These are phyloP conservation scores for Neoascochyta sp. DNA, from an alignment of 2,329 filamentous ascomycete genomes.

Conservation along the genomic window DNA sequence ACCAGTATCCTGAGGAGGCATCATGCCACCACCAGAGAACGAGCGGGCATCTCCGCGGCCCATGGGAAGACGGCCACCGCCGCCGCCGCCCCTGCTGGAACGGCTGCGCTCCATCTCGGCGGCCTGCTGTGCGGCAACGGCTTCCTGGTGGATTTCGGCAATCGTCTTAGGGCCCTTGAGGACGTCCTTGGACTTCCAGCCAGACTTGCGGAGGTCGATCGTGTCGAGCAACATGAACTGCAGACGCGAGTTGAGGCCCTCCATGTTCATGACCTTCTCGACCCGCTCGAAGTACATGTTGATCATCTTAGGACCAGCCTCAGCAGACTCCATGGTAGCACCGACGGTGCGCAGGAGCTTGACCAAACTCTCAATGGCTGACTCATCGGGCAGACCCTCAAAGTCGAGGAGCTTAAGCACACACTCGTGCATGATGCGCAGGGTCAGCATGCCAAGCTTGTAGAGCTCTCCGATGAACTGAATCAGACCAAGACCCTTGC, in stretches of 20 bases:
- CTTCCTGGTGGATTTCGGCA: conserved; percentile 82
- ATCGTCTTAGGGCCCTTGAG: conserved; percentile 98
- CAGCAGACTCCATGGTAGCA: conserved; percentile 74
- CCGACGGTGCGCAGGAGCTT: conserved; percentile 92
- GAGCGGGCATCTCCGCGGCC: conserved; percentile 85
- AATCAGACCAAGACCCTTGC: conserved; percentile 93
- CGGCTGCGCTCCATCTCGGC: conserved; percentile 63
- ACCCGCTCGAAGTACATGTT: conserved; percentile 92
- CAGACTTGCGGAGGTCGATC: conserved; percentile 71
- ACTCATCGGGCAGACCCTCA: conserved; percentile 86
- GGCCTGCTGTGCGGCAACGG: conserved; percentile 74
- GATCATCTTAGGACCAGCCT: conserved; percentile 80
- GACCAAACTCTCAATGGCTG: conserved; percentile 91
- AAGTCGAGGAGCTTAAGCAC: conserved; percentile 96
- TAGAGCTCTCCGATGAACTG: conserved; percentile 99
- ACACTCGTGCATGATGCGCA: conserved; percentile 99
- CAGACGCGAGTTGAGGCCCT: conserved; percentile 74
- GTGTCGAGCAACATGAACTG: conserved; percentile 97
- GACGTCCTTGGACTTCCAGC: conserved; percentile 82
- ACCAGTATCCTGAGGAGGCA: conserved; percentile 64
- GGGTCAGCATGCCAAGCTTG: conserved; percentile 97
- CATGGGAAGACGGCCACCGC: conserved; percentile 66
- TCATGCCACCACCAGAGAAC: conserved; percentile 69
- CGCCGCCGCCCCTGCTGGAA: conserved; percentile 63
- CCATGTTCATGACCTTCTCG: conserved; percentile 72